Conservation (phyloP, 2,329 filamentous ascomycete genomes). For the Alternaria burnsii region DNA sequence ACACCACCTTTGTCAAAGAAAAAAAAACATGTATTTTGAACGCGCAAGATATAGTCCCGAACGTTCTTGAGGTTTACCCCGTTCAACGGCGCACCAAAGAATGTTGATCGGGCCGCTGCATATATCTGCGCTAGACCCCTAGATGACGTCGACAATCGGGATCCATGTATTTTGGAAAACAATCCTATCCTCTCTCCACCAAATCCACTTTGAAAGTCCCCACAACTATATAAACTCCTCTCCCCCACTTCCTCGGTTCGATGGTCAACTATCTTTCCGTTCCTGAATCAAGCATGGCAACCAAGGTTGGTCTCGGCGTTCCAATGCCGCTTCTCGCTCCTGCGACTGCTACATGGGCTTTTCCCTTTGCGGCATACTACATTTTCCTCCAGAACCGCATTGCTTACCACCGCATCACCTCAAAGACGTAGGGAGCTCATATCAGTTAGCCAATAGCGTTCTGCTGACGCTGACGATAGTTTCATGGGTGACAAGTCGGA, state of each 20-base stretch:
- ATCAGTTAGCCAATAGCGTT: background rate
- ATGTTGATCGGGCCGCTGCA: slow-evolving; percentile 5
- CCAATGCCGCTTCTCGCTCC: slow-evolving; percentile 44
- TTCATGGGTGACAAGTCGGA: slow-evolving; percentile 38
- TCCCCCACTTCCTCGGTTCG: background rate
- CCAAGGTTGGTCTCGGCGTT: slow-evolving; percentile 45
- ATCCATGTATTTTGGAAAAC: slow-evolving; percentile 6
- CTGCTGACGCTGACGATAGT: slow-evolving; percentile 24
- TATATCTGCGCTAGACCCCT: slow-evolving; percentile 14
- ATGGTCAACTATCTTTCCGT: slow-evolving; percentile 29
- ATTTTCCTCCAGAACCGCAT: slow-evolving; percentile 54
- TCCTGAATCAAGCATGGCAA: slow-evolving; percentile 31
- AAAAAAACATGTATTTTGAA: background rate
- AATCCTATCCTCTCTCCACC: slow-evolving; percentile 6
- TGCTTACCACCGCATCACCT: slow-evolving; percentile 44
- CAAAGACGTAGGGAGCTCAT: slow-evolving; percentile 36
- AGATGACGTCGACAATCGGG: slow-evolving; percentile 21
- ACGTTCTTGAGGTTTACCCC: background rate
- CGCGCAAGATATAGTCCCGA: background rate
- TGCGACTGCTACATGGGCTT: slow-evolving; percentile 52
- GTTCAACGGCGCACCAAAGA: background rate
- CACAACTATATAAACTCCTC: slow-evolving; percentile 11
- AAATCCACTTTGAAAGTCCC: slow-evolving; percentile 5
- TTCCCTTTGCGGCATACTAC: slow-evolving; percentile 55
- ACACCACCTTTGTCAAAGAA: background rate